Evolutionary conservation across 441 rosid genomes (phyloP), one percentile per base, ranked within the genome.

Genomic region (Adansonia grandidieri): DNA sequence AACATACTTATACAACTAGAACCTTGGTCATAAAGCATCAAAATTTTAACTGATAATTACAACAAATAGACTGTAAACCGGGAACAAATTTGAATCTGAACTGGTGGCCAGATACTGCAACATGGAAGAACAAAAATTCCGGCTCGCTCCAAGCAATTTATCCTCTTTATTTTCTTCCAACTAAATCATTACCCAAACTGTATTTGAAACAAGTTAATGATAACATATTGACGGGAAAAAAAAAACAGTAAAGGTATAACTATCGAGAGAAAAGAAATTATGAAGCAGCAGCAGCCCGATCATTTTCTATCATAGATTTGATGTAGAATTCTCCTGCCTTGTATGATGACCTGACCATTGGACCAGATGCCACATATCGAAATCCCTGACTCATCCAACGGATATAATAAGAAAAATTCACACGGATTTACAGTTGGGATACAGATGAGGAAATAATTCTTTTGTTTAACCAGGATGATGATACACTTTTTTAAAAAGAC

Each of bases 261-360:
- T 32, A 32, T 32, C 37, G 37, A 79, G 85, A 84, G 77, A 82
- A 77, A 60, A 76, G 50, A 53, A 71, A 78, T 79, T 86, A 83
- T 32, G 81, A 78, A 65, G 96, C 79, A 40, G 88, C 85, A 76
- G 37, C 37, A 32, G 95, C 90, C 17, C 98, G 93, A 84, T 90
- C 97, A 51, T 92, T 84, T 73, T 97, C 98, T 57, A 95, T 93
- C 99, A 95, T 97, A 74, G 98, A 94, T 83, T 95, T 97, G 84
- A 94, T 97, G 85, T 93, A 97, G 90, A 90, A 95, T 83, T 97
- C 99, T 58, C 98, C 98, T 0, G 99, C 99, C 89, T 97, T 97
- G 89, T 97, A 97, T 11, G 99, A 95, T 54, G 99, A 97, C 84
- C 98, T 89, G 74, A 95, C 99, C 99, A 95, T 95, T 40, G 99